Evolutionary conservation across 352 stramenopile species (phyloP).

Genomic region (Globisporangium orthogonon): DNA sequence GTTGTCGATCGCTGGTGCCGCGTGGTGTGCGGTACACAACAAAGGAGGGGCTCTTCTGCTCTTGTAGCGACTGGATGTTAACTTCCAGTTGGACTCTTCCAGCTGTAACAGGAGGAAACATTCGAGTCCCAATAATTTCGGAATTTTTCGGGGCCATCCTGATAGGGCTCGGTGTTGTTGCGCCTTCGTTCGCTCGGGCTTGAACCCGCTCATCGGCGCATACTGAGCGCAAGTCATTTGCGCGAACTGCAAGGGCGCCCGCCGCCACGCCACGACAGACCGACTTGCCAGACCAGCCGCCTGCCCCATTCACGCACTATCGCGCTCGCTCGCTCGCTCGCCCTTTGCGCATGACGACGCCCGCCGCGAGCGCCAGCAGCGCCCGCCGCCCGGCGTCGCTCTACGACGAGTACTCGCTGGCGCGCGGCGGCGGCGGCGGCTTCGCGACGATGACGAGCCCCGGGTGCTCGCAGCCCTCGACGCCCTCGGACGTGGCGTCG

Average conservation of each 20-base stretch:
- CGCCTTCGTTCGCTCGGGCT: neutral
- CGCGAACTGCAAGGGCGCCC: neutral
- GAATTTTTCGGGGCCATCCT: conserved; percentile 1
- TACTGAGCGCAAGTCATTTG: neutral
- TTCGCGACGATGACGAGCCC: conserved; percentile 9
- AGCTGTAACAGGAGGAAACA: too few species aligned
- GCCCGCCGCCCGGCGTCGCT: conserved; percentile 20
- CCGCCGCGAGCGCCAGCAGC: neutral
- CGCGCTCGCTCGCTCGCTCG: neutral
- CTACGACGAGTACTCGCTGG: conserved; percentile 69
- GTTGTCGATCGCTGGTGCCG: too few species aligned
- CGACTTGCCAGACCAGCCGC: too few species aligned
- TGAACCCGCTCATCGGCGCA: neutral
- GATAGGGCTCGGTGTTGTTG: conserved; percentile 1
- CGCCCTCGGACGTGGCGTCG: neutral
- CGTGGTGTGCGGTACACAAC: too few species aligned
- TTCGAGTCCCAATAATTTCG: neutral
- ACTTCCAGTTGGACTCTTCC: too few species aligned
- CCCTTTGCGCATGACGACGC: neutral
- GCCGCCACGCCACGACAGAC: too few species aligned
- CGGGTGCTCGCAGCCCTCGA: conserved; percentile 13
- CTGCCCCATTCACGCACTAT: neutral
- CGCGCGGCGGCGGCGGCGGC: conserved; percentile 1
- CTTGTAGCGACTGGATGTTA: too few species aligned
- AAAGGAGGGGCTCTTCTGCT: too few species aligned